Percentiles rank a stretch among this genome's conserved stretches.
These are phyloP conservation scores for Bipolaris bicolor DNA, from an alignment of 2,329 filamentous ascomycete genomes.

Conservation along the genomic window DNA sequence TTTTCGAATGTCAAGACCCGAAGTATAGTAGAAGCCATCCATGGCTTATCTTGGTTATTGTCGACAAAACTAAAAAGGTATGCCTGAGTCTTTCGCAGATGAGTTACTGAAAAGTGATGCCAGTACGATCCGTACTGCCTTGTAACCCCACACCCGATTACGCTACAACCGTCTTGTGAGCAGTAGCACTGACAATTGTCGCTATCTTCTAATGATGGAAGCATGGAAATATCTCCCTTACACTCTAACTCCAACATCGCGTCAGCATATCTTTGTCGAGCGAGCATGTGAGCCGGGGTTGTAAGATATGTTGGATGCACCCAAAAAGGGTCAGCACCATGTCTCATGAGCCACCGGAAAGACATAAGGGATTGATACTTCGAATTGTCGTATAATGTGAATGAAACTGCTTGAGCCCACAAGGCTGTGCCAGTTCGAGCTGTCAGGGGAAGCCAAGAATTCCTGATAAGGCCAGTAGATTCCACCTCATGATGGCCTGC, in stretches of 20 bases:
- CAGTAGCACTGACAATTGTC: background rate
- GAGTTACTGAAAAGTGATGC: too few species aligned
- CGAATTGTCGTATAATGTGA: too few species aligned
- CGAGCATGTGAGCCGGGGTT: background rate
- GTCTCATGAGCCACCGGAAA: background rate
- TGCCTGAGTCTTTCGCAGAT: background rate
- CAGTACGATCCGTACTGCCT: background rate
- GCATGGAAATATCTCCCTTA: too few species aligned
- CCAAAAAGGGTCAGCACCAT: constrained; percentile 1
- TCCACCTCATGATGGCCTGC: background rate
- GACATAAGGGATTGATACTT: too few species aligned
- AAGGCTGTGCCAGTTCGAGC: background rate
- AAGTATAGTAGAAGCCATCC: background rate
- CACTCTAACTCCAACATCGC: background rate
- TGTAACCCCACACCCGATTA: background rate
- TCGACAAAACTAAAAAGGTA: background rate
- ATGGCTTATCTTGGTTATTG: accelerated
- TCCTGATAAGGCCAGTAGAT: background rate
- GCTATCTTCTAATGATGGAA: background rate
- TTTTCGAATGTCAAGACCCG: background rate
- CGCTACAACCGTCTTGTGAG: background rate
- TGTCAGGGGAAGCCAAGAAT: too few species aligned
- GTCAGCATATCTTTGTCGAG: background rate
- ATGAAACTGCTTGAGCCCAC: background rate
- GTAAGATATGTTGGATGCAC: background rate